phyloP scores from a whole-genome alignment of 78 protist genomes.

The Speleostelium caveatum region DNA sequence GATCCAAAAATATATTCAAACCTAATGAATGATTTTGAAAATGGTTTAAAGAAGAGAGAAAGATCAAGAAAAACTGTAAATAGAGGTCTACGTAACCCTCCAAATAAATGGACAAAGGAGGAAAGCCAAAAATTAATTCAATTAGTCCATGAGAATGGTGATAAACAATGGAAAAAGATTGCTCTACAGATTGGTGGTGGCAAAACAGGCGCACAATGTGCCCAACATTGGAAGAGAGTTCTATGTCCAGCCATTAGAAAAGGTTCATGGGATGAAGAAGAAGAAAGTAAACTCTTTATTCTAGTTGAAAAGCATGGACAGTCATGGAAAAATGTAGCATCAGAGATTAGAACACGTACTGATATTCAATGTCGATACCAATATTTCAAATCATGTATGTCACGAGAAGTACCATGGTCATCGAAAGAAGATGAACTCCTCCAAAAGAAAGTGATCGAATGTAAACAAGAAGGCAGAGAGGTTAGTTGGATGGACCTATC shows the following conservation, averaged over 20 bases:
- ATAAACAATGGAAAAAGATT: constrained; percentile 80
- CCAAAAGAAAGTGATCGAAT: constrained; percentile 30
- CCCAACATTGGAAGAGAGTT: constrained; percentile 75
- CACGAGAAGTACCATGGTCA: constrained; percentile 61
- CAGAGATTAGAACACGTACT: constrained; percentile 56
- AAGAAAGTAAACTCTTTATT: constrained; percentile 35
- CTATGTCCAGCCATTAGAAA: constrained; percentile 71
- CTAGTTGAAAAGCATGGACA: constrained; percentile 75
- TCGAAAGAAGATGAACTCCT: constrained; percentile 51
- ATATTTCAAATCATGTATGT: constrained; percentile 66
- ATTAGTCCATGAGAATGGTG: constrained; percentile 71
- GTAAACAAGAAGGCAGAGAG: constrained; percentile 40
- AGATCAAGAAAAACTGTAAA: constrained; percentile 34
- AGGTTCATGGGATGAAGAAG: constrained; percentile 73
- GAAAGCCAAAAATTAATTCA: constrained; percentile 49
- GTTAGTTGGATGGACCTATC: constrained; percentile 66
- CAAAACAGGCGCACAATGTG: constrained; percentile 74
- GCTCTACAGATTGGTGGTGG: constrained; percentile 75
- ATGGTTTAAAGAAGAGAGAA: constrained; percentile 47
- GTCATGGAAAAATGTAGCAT: constrained; percentile 68
- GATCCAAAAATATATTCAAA: constrained; percentile 18
- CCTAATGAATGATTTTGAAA: constrained; percentile 32
- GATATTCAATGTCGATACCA: constrained; percentile 77
- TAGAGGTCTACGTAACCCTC: constrained; percentile 75
- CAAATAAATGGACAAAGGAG: constrained; percentile 76